phyloP scores from a whole-genome alignment of 2,329 filamentous ascomycete genomes.

The Colletotrichum spinosum region DNA sequence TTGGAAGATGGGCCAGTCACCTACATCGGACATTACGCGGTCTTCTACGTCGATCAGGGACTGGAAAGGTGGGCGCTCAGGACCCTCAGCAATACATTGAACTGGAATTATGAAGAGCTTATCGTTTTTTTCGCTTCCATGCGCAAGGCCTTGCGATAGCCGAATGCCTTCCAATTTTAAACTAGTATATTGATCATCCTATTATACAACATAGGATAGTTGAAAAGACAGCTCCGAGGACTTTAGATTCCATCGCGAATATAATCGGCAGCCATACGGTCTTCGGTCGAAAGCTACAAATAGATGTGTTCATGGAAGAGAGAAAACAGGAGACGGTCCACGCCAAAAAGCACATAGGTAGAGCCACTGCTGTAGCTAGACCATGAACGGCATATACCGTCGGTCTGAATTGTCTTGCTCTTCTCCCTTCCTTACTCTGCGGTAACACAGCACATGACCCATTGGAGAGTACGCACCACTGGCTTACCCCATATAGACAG shows the following conservation, averaged over 20 bases:
- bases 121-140: conserved; percentile 40
- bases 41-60: conserved; percentile 40
- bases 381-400: too few species aligned
- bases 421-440: too few species aligned
- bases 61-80: conserved; percentile 44
- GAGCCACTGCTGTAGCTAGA: too few species aligned
- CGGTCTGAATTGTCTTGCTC: too few species aligned
- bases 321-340: too few species aligned
- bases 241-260: not conserved
- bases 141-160: conserved; percentile 10
- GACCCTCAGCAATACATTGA: conserved; percentile 44
- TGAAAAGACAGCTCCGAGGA: not conserved
- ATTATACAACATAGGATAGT: too few species aligned
- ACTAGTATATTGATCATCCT: too few species aligned
- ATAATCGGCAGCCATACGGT: conserved; percentile 6
- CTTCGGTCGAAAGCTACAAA: conserved; percentile 18
- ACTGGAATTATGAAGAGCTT: conserved; percentile 43
- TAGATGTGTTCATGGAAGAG: not conserved
- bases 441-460: too few species aligned
- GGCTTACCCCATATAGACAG: too few species aligned
- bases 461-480: too few species aligned
- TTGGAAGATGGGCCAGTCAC: conserved; percentile 37
- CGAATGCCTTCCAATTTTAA: too few species aligned
- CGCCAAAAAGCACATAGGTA: too few species aligned
- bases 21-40: conserved; percentile 38